Evolutionary conservation across 345 rosid species (phyloP).

Genomic region (Boechera retrofracta): DNA sequence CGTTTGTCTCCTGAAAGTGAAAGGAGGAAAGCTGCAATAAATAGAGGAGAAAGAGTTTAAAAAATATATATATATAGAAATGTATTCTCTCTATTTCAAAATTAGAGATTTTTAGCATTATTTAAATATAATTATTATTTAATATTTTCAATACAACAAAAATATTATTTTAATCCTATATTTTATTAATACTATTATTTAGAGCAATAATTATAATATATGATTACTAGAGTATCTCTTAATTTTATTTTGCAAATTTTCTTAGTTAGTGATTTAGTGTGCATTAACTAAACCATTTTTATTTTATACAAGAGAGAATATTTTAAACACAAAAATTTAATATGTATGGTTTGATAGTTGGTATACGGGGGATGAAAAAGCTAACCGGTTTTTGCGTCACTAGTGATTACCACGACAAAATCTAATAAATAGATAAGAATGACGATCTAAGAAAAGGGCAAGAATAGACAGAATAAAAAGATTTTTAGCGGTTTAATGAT

Average conservation of each 20-base stretch:
- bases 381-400: not conserved
- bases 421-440: not conserved
- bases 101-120: not conserved
- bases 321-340: not conserved
- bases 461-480: not conserved
- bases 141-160: not conserved
- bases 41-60: constrained; percentile 27
- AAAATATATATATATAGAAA: not conserved
- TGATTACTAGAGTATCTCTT: not conserved
- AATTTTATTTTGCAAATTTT: not conserved
- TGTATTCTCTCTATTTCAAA: not conserved
- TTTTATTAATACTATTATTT: not conserved
- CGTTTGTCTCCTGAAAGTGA: constrained; percentile 43
- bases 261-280: not conserved
- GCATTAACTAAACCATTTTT: not conserved
- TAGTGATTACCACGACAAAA: not conserved
- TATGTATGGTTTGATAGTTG: not conserved
- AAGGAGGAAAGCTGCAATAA: constrained; percentile 43
- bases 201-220: not conserved
- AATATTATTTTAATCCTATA: not conserved
- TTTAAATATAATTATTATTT: not conserved
- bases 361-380: not conserved
- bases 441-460: not conserved
- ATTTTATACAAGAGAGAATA: not conserved
- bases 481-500: not conserved